Evolutionary conservation across 345 rosid species (phyloP).

Genomic region (Gynandropsis gynandra): DNA sequence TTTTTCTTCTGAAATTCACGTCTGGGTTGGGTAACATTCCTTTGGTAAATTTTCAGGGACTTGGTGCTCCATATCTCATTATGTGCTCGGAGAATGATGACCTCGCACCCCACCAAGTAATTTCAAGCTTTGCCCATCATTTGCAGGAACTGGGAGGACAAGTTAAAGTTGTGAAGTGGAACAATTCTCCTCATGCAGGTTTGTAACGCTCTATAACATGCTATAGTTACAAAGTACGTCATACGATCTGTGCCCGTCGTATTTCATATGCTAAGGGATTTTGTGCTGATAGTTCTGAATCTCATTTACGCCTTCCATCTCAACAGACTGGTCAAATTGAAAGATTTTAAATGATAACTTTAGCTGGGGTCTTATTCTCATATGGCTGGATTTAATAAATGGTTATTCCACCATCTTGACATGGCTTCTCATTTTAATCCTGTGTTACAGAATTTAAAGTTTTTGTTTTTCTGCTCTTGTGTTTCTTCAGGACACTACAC

Average conservation of each 20-base stretch:
- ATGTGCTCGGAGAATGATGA: conserved; percentile 77
- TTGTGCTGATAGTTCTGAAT: neutral
- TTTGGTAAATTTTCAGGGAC: conserved; percentile 36
- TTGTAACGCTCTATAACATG: conserved; percentile 19
- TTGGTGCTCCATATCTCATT: conserved; percentile 78
- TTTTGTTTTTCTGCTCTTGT: neutral
- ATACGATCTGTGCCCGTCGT: neutral
- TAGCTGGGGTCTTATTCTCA: no score
- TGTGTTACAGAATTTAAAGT: conserved; percentile 5
- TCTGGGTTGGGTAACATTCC: conserved; percentile 7
- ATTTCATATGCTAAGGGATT: neutral
- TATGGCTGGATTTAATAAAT: neutral
- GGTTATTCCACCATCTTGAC: neutral
- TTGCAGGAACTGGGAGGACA: conserved; percentile 76
- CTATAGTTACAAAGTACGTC: neutral
- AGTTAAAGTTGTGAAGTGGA: conserved; percentile 67
- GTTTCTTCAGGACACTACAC: conserved; percentile 58
- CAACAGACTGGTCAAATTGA: neutral
- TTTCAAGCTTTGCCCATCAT: conserved; percentile 44
- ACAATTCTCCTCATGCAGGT: conserved; percentile 76
- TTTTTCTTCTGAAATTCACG: conserved; percentile 6
- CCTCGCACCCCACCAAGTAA: conserved; percentile 52
- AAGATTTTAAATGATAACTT: neutral
- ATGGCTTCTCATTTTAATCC: neutral
- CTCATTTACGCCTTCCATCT: neutral